phyloP scores from a whole-genome alignment of 2,329 filamentous ascomycete genomes.

The Penicillium sp. region DNA sequence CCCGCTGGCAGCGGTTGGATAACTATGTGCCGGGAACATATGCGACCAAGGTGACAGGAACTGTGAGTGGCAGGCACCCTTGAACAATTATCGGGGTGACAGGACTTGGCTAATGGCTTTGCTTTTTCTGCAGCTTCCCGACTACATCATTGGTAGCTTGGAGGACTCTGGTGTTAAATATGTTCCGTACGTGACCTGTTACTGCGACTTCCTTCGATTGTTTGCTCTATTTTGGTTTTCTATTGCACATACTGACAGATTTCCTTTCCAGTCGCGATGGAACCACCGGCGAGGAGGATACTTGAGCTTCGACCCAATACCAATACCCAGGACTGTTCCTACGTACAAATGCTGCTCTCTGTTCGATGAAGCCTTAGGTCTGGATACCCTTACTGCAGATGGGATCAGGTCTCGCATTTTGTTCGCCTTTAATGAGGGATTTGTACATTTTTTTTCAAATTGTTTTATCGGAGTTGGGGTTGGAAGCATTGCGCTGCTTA shows the following conservation, averaged over 20 bases:
- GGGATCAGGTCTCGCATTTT: background rate
- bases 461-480: slow-evolving; percentile 20
- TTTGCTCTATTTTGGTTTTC: background rate
- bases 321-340: background rate
- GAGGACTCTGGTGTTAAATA: slow-evolving; percentile 64
- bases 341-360: background rate
- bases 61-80: slow-evolving; percentile 48
- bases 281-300: slow-evolving; percentile 46
- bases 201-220: background rate
- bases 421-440: background rate
- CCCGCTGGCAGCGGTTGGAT: slow-evolving; percentile 92
- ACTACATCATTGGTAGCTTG: slow-evolving; percentile 56
- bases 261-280: slow-evolving; percentile 43
- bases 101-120: background rate
- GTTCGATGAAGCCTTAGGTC: background rate
- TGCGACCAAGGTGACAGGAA: slow-evolving; percentile 89
- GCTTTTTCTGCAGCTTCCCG: slow-evolving; percentile 47
- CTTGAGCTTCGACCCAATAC: background rate
- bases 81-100: background rate
- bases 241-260: slow-evolving; percentile 6
- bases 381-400: background rate
- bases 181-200: slow-evolving; percentile 51
- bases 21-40: slow-evolving; percentile 87
- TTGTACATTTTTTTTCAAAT: background rate
- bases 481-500: slow-evolving; percentile 22